A percentile compares a stretch with the other conserved stretches of the same genome.
phyloP scores from a whole-genome alignment of 2,329 filamentous ascomycete genomes.

The Alternaria incomplexa region DNA sequence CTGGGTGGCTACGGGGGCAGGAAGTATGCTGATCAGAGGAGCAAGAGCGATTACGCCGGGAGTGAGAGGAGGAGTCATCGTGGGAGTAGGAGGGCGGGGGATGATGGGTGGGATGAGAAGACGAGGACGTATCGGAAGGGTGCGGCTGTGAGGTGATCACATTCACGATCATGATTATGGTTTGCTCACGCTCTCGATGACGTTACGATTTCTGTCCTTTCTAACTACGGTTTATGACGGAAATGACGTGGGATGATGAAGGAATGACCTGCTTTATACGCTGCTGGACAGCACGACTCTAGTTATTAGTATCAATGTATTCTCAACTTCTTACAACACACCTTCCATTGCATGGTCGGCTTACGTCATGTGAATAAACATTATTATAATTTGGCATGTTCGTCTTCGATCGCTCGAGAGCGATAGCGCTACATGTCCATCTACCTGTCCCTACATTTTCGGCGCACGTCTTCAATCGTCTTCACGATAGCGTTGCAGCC shows the following conservation, averaged over 20 bases:
- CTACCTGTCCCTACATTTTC: background rate
- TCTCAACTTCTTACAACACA: background rate
- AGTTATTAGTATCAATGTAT: background rate
- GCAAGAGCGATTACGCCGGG: constrained; percentile 21
- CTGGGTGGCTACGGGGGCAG: constrained; percentile 52
- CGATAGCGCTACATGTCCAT: constrained; percentile 9
- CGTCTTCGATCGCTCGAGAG: constrained; percentile 4
- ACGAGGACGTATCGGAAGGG: constrained; percentile 58
- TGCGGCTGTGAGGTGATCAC: constrained; percentile 58
- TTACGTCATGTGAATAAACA: background rate
- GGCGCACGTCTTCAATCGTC: constrained; percentile 22
- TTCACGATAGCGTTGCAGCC: constrained; percentile 19
- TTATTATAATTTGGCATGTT: constrained; percentile 6
- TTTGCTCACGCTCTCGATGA: background rate
- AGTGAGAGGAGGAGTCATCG: constrained; percentile 37
- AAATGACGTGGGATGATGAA: background rate
- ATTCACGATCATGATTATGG: background rate
- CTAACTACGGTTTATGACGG: background rate
- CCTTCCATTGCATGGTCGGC: background rate
- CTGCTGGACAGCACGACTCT: constrained; percentile 7
- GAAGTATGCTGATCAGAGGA: constrained; percentile 48
- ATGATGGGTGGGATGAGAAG: constrained; percentile 45
- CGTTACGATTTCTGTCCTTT: background rate
- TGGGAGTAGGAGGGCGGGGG: constrained; percentile 44
- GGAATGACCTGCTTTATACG: background rate